These are phyloP conservation scores for Coprinellus micaceus DNA, from an alignment of 768 basidiomycete species.

Conservation along the genomic window DNA sequence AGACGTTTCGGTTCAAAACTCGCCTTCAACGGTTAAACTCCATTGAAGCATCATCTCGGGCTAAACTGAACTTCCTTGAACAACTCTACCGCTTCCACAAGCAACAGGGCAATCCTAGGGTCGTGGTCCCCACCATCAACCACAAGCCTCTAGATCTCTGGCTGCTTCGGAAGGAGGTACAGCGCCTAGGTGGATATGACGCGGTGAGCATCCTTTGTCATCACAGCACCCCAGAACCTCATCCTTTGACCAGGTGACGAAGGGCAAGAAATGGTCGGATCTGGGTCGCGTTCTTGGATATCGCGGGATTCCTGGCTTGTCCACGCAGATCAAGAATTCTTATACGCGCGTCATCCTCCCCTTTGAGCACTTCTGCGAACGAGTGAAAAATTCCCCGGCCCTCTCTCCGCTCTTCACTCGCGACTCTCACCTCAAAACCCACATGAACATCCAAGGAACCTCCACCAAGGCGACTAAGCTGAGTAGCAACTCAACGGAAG, in stretches of 20 bases:
- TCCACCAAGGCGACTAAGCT: constrained; percentile 36
- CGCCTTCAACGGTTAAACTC: constrained; percentile 92
- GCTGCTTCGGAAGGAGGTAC: constrained; percentile 89
- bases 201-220: constrained; percentile 47
- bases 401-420: constrained; percentile 43
- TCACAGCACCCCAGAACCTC: constrained; percentile 9
- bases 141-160: constrained; percentile 91
- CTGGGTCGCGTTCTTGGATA: constrained; percentile 82
- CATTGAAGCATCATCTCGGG: constrained; percentile 94
- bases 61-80: constrained; percentile 95
- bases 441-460: constrained; percentile 42
- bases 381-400: constrained; percentile 63
- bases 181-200: constrained; percentile 83
- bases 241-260: constrained; percentile 59
- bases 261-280: constrained; percentile 83
- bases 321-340: constrained; percentile 84
- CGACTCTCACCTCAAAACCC: constrained; percentile 48
- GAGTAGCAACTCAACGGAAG: constrained; percentile 36
- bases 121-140: constrained; percentile 92
- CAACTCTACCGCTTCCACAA: constrained; percentile 96
- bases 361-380: constrained; percentile 88
- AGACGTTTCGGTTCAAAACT: constrained; percentile 95
- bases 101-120: constrained; percentile 87
- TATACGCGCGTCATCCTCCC: constrained; percentile 91
- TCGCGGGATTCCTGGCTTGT: constrained; percentile 75